These are phyloP conservation scores for Phylloporus arenicola DNA, from an alignment of 768 basidiomycete genomes.

Conservation along the genomic window DNA sequence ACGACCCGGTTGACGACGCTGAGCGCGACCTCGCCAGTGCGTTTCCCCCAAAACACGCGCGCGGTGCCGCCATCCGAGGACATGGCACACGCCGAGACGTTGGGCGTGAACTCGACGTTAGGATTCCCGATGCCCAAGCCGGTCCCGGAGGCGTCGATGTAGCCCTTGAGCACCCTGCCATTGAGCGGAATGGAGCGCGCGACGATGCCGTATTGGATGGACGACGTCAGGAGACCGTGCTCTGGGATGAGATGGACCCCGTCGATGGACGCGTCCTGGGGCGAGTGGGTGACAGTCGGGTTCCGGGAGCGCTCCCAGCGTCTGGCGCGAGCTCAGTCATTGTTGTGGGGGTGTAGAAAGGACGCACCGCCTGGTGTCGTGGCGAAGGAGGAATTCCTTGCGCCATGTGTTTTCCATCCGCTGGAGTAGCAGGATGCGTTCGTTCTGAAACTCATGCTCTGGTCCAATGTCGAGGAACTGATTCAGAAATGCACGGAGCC, in stretches of 20 bases:
- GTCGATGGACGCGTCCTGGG: slow-evolving; percentile 54
- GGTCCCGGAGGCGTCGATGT: slow-evolving; percentile 57
- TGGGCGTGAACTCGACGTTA: slow-evolving; percentile 67
- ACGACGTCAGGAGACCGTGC: slow-evolving; percentile 53
- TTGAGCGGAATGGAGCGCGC: slow-evolving; percentile 67
- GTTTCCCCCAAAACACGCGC: slow-evolving; percentile 69
- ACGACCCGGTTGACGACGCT: slow-evolving; percentile 54
- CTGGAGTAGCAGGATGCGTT: slow-evolving; percentile 47
- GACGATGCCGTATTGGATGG: slow-evolving; percentile 63
- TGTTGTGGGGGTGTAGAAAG: background rate
- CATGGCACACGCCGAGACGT: slow-evolving; percentile 55
- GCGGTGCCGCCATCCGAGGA: slow-evolving; percentile 61
- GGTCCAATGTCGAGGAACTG: slow-evolving; percentile 65
- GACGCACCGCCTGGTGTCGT: slow-evolving; percentile 48
- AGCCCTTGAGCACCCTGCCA: slow-evolving; percentile 66
- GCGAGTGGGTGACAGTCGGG: slow-evolving; percentile 55
- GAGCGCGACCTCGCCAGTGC: slow-evolving; percentile 61
- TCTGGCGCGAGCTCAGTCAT: slow-evolving; percentile 34
- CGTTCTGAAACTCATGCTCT: slow-evolving; percentile 49
- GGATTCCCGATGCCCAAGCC: slow-evolving; percentile 65
- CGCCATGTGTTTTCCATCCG: slow-evolving; percentile 60
- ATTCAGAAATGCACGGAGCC: slow-evolving; percentile 67
- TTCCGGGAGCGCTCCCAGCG: slow-evolving; percentile 66
- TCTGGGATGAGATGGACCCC: slow-evolving; percentile 57
- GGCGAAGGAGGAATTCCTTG: slow-evolving; percentile 59